Evolutionary conservation across 768 basidiomycete species (phyloP), one percentile per base, ranked within the genome.

Genomic region (Panaeolus cyanescens): DNA sequence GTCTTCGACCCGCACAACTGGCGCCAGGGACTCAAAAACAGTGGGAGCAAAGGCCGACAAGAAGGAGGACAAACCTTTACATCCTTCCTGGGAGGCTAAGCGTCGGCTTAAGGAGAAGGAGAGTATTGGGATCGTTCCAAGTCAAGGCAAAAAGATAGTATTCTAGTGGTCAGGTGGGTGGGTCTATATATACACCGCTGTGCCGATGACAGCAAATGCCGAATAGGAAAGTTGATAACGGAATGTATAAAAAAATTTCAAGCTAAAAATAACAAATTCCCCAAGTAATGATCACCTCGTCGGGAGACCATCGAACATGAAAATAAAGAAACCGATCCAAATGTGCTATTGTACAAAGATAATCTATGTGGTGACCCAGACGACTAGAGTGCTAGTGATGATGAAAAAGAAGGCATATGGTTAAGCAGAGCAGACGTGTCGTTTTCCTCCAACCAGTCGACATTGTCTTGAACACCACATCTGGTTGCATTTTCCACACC

Each of bases 31-130:
- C 45, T 33, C 33, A 56, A 58, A 36, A 13, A 33, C 62, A 64
- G 50, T 36, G 55, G 62, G 58, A 56, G 32, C 30, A 50, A 63
- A 57, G 42, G 42, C 22, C 60, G 63, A 58, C 58, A 64, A 55
- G 37, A 57, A 36, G 5, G 71, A 80, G 70, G 71, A 74, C 20
- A 69, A 72, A 62, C 80, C 85, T 31, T 65, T 97, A 59, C 97
- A 99, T 75, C 96, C 97, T 2, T 96, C 94, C 13, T 99, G 97
- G 96, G 93, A 93, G 73, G 97, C 97, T 5, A 98, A 96, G 77
- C 83, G 82, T 74, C 88, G 86, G 72, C 73, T 89, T 61, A 93
- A 91, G 75, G 86, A 90, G 77, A 87, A 84, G 75, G 79, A 85
- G 65, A 83, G 80, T 65, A 79, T 77, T n/a, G 78, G 78, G 6